phyloP scores from a whole-genome alignment of 176 grass and related monocot species.

The Oropetium thomaeum region DNA sequence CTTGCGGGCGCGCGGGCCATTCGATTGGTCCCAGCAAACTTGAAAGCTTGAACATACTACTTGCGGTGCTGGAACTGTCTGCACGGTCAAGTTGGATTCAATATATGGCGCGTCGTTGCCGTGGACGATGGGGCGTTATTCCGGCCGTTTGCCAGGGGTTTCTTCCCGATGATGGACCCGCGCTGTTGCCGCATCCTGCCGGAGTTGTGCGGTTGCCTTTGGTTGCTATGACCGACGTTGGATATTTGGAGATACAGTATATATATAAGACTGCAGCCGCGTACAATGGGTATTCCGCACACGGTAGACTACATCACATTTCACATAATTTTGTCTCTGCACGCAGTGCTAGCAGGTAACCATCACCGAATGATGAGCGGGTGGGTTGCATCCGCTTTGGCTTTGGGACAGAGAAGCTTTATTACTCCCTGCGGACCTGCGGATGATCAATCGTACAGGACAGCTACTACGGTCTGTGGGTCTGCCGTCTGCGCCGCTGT shows the following conservation, averaged over 20 bases:
- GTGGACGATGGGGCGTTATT: conserved; percentile 15
- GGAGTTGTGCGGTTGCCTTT: conserved; percentile 30
- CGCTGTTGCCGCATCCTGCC: conserved; percentile 21
- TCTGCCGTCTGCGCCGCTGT: conserved; percentile 10
- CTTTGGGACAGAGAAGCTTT: background rate
- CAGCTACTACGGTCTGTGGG: too few relatives aligned
- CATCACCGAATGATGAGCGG: background rate
- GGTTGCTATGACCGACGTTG: background rate
- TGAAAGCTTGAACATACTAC: background rate
- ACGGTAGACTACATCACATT: too few relatives aligned
- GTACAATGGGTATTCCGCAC: too few relatives aligned
- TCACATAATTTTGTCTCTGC: background rate
- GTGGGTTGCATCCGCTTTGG: background rate
- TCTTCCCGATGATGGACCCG: background rate
- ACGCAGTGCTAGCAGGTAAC: background rate
- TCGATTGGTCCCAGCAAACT: background rate
- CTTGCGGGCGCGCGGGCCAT: background rate
- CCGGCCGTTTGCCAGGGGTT: too few relatives aligned
- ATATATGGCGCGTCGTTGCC: conserved; percentile 22
- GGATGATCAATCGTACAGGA: conserved; percentile 14
- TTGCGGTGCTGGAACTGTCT: background rate
- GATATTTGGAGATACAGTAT: too few relatives aligned
- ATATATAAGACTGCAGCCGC: too few relatives aligned
- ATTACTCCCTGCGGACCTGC: background rate
- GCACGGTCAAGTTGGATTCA: background rate